A percentile compares a stretch with the other conserved stretches of the same genome.
Evolutionary conservation across 163 green algal species (phyloP).

Genomic region (Trebouxiophyceae sp.): DNA sequence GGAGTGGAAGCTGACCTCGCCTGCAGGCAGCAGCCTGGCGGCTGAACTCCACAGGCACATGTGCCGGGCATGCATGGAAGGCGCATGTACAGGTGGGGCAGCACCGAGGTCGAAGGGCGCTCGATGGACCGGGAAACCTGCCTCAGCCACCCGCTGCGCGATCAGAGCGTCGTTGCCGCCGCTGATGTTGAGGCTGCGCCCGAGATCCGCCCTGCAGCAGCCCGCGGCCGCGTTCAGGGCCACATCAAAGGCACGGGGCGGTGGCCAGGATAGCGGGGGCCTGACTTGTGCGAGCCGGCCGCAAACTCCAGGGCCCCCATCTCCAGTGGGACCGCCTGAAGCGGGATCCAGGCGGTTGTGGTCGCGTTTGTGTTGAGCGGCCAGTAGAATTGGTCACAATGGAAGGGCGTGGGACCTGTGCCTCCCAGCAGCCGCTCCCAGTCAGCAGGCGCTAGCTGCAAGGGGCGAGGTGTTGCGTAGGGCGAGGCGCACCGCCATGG

Average conservation of each 20-base stretch:
- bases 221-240: no score
- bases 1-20: slow-evolving; percentile 33
- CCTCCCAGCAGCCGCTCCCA: no score
- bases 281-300: no score
- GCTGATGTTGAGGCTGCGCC: slow-evolving; percentile 8
- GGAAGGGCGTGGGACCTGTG: slow-evolving; percentile 22
- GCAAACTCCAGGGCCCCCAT: no score
- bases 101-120: slow-evolving; percentile 23
- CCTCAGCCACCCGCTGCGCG: slow-evolving; percentile 1
- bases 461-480: no score
- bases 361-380: slow-evolving; percentile 15
- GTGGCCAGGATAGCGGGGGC: no score
- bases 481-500: no score
- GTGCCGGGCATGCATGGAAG: no score
- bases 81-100: no score
- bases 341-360: slow-evolving; percentile 25
- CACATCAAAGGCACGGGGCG: no score
- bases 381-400: slow-evolving; percentile 23
- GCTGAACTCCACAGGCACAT: not conserved
- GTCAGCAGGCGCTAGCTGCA: no score
- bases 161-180: slow-evolving; percentile 14
- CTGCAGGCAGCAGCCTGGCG: no score
- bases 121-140: slow-evolving; percentile 13
- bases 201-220: slow-evolving; percentile 13
- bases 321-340: slow-evolving; percentile 12